Conservation (phyloP, 1,284 basidiomycete genomes). For the Ustilago sp. region DNA sequence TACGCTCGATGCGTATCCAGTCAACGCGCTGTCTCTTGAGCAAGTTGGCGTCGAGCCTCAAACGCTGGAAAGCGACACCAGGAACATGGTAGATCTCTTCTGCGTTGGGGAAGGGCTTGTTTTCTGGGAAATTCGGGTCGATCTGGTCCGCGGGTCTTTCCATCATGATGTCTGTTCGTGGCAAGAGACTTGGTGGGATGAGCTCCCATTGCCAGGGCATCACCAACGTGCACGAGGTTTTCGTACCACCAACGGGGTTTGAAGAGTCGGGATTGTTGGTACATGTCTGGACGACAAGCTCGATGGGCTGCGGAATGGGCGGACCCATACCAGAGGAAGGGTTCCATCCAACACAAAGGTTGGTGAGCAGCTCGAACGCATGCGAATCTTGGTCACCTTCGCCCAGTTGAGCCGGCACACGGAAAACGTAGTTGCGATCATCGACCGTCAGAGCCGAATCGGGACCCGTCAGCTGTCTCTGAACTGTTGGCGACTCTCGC, state of each 20-base stretch:
- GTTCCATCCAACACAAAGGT: conserved; percentile 54
- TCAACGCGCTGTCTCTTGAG: conserved; percentile 45
- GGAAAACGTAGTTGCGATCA: conserved; percentile 18
- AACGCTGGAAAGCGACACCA: conserved; percentile 37
- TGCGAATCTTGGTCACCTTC: conserved; percentile 24
- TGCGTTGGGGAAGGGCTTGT: conserved; percentile 41
- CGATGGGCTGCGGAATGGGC: conserved; percentile 39
- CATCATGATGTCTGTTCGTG: conserved; percentile 32
- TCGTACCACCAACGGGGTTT: conserved; percentile 24
- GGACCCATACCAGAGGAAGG: conserved; percentile 36
- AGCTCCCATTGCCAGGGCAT: conserved; percentile 55
- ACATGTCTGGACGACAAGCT: conserved; percentile 51
- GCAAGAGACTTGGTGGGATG: conserved; percentile 42
- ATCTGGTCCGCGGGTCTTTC: conserved; percentile 9
- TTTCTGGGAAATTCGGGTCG: conserved; percentile 19
- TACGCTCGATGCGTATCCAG: conserved; percentile 53
- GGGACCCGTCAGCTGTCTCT: conserved; percentile 7
- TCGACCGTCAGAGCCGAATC: conserved; percentile 15
- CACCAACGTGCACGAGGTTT: conserved; percentile 33
- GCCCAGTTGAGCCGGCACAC: conserved; percentile 26
- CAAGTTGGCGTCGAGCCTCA: conserved; percentile 40
- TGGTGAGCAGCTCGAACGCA: conserved; percentile 61
- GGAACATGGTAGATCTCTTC: conserved; percentile 53
- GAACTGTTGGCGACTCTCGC: conserved; percentile 17
- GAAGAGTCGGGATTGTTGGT: conserved; percentile 28